Evolutionary conservation across 2,329 filamentous ascomycete genomes (phyloP).

Genomic region (Orbilia quercus): DNA sequence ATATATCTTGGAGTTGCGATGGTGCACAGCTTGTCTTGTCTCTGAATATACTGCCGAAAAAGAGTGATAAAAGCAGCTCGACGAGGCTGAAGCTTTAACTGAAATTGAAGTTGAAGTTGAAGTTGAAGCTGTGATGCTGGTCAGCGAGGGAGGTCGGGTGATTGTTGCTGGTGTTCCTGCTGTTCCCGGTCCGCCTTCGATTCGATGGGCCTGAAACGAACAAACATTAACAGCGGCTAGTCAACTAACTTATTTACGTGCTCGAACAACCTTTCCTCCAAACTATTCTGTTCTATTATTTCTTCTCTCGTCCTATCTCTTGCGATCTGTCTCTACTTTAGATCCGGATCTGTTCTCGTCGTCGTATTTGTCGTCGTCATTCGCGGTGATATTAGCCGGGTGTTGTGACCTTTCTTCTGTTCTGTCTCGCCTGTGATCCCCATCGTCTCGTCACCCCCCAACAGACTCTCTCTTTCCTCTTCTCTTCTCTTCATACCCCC

Average conservation of each 20-base stretch:
- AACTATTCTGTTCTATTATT: background rate
- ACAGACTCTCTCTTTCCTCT: background rate
- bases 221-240: conserved; percentile 5
- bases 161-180: conserved; percentile 36
- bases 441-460: background rate
- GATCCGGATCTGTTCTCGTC: too few species aligned
- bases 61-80: too few species aligned
- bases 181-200: conserved; percentile 12
- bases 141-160: conserved; percentile 15
- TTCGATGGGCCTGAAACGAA: conserved; percentile 8
- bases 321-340: too few species aligned
- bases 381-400: background rate
- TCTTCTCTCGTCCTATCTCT: background rate
- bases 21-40: too few species aligned
- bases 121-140: too few species aligned
- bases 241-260: too few species aligned
- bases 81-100: too few species aligned
- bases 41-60: too few species aligned
- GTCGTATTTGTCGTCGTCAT: background rate
- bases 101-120: too few species aligned
- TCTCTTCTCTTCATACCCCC: background rate
- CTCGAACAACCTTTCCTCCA: background rate
- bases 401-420: conserved; percentile 14
- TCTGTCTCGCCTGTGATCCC: conserved; percentile 20
- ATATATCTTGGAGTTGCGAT: too few species aligned